Percentiles rank a stretch among this genome's conserved stretches.
Evolutionary conservation across 2,329 filamentous ascomycete species (phyloP).

Genomic region (Fusarium piperis): DNA sequence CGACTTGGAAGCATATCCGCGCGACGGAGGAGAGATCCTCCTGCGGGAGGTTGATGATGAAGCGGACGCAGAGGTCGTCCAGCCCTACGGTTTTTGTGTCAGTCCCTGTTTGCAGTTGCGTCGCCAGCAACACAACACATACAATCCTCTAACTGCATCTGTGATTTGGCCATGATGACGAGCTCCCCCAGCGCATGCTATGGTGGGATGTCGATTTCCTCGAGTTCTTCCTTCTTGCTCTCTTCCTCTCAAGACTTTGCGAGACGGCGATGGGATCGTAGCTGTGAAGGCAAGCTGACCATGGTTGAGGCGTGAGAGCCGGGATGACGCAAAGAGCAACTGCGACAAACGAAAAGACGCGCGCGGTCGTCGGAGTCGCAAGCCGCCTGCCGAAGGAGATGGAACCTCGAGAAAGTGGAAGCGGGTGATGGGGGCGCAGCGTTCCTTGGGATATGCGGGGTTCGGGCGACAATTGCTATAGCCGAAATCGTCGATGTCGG

Average conservation of each 20-base stretch:
- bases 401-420: not conserved
- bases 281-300: slow-evolving; percentile 45
- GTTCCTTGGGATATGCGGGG: slow-evolving; percentile 27
- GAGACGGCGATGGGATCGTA: slow-evolving; percentile 43
- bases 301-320: slow-evolving; percentile 42
- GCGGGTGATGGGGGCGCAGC: slow-evolving; percentile 1
- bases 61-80: slow-evolving; percentile 97
- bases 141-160: slow-evolving; percentile 93
- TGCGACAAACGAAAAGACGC: slow-evolving; percentile 44
- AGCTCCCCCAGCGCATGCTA: slow-evolving; percentile 46
- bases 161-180: slow-evolving; percentile 76
- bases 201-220: slow-evolving; percentile 3
- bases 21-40: slow-evolving; percentile 91
- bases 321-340: slow-evolving; percentile 35
- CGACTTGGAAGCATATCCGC: slow-evolving; percentile 97
- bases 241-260: slow-evolving; percentile 45
- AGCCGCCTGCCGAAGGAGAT: slow-evolving; percentile 19
- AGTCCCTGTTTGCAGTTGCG: slow-evolving; percentile 30
- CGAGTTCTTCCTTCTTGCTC: slow-evolving; percentile 9
- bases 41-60: slow-evolving; percentile 94
- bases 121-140: slow-evolving; percentile 47
- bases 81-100: slow-evolving; percentile 69
- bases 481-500: slow-evolving; percentile 9
- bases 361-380: slow-evolving; percentile 34
- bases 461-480: slow-evolving; percentile 19